A percentile compares a stretch with the other conserved stretches of the same genome.
These are phyloP conservation scores for Taxawa tesnikishii DNA, from an alignment of 2,329 filamentous ascomycete species.

Conservation along the genomic window DNA sequence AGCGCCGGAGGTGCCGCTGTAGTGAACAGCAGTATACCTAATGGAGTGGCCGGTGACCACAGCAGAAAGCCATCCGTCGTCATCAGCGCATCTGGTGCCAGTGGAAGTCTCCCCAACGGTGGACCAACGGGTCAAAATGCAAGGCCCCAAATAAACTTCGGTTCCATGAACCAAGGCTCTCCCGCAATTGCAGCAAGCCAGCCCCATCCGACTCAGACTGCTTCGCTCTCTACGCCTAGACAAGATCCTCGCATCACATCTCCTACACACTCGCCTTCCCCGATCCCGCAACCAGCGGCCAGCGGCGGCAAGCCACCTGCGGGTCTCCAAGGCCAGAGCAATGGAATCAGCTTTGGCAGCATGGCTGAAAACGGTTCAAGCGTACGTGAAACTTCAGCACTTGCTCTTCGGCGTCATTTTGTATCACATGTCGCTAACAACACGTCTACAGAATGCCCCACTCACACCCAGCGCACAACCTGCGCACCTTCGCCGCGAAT, in stretches of 20 bases:
- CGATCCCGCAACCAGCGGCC: slow-evolving; percentile 78
- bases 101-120: slow-evolving; percentile 66
- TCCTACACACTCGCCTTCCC: slow-evolving; percentile 78
- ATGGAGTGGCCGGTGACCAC: slow-evolving; percentile 48
- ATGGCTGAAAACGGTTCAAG: slow-evolving; percentile 56
- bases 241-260: slow-evolving; percentile 63
- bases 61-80: slow-evolving; percentile 80
- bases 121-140: slow-evolving; percentile 45
- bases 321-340: slow-evolving; percentile 55
- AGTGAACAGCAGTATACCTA: slow-evolving; percentile 33
- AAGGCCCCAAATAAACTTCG: slow-evolving; percentile 63
- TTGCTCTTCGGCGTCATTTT: slow-evolving; percentile 29
- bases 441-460: too few relatives aligned
- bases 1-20: slow-evolving; percentile 16
- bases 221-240: slow-evolving; percentile 37
- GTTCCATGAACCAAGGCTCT: slow-evolving; percentile 45
- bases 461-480: slow-evolving; percentile 50
- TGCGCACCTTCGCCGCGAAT: slow-evolving; percentile 76
- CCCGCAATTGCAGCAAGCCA: slow-evolving; percentile 54
- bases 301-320: slow-evolving; percentile 77
- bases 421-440: neutral
- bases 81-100: slow-evolving; percentile 73
- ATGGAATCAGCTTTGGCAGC: slow-evolving; percentile 70
- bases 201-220: slow-evolving; percentile 48
- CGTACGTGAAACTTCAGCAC: slow-evolving; percentile 67